A percentile compares a stretch with the other conserved stretches of the same genome.
These are phyloP conservation scores for Neurospora sublineolata DNA, from an alignment of 495 filamentous ascomycete genomes.

Conservation along the genomic window DNA sequence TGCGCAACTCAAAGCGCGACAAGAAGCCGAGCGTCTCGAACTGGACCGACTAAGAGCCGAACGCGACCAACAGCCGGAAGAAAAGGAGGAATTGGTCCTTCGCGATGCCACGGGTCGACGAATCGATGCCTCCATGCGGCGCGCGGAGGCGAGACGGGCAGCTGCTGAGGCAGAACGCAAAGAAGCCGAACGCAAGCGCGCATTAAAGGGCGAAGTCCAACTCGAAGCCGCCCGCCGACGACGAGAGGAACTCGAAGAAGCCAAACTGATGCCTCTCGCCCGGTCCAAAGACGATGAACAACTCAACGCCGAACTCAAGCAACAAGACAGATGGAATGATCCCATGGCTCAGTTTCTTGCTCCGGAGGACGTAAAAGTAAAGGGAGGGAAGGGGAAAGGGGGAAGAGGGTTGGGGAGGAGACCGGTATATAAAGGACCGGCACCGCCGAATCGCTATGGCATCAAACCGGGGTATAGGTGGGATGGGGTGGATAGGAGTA, in stretches of 20 bases:
- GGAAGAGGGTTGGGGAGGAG: constrained; percentile 46
- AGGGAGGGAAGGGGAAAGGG: not conserved
- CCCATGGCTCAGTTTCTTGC: constrained; percentile 75
- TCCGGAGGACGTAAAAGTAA: constrained; percentile 22
- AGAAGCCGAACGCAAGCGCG: constrained; percentile 48
- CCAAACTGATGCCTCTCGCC: constrained; percentile 68
- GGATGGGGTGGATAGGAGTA: constrained; percentile 94
- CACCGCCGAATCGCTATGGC: constrained; percentile 84
- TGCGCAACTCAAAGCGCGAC: constrained; percentile 50
- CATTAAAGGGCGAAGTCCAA: constrained; percentile 78
- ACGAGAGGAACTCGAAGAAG: constrained; percentile 58
- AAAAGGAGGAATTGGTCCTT: constrained; percentile 71
- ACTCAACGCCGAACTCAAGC: constrained; percentile 73
- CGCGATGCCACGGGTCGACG: constrained; percentile 86
- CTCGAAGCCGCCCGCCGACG: constrained; percentile 39
- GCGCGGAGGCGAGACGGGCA: no score
- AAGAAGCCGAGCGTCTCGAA: constrained; percentile 37
- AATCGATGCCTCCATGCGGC: constrained; percentile 80
- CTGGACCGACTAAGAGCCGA: constrained; percentile 29
- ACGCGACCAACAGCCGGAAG: constrained; percentile 8
- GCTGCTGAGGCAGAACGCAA: constrained; percentile 56
- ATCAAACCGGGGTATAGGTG: constrained; percentile 86
- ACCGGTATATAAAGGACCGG: constrained; percentile 69
- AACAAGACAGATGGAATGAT: constrained; percentile 76
- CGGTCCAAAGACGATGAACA: constrained; percentile 68